phyloP scores from a whole-genome alignment of 2,329 filamentous ascomycete species.

The Zasmidium angulare region DNA sequence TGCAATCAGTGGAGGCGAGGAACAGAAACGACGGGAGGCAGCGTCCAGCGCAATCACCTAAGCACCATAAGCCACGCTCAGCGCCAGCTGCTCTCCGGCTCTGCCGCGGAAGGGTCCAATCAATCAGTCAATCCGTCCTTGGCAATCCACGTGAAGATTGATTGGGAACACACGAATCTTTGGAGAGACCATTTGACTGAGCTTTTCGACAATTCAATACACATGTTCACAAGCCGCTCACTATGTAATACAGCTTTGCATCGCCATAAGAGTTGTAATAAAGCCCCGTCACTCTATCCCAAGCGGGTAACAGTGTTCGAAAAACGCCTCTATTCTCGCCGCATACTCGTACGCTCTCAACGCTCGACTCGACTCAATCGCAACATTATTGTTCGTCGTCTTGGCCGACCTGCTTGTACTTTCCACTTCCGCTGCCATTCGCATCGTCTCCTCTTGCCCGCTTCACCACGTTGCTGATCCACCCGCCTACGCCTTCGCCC shows the following conservation, averaged over 20 bases:
- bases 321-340: constrained; percentile 6
- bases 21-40: too few species aligned
- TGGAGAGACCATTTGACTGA: background rate
- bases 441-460: constrained; percentile 48
- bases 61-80: background rate
- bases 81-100: background rate
- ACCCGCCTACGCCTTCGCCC: constrained; percentile 63
- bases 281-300: background rate
- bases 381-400: constrained; percentile 35
- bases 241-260: background rate
- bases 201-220: too few species aligned
- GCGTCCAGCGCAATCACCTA: background rate
- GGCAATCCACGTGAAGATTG: background rate
- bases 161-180: too few species aligned
- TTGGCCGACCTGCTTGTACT: constrained; percentile 49
- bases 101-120: background rate
- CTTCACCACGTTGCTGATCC: constrained; percentile 66
- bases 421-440: constrained; percentile 40
- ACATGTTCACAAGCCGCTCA: background rate
- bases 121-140: too few species aligned
- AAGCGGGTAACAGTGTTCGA: background rate
- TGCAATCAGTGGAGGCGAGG: background rate
- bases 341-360: constrained; percentile 8
- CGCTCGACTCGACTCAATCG: constrained; percentile 7
- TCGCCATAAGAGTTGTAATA: background rate